These are phyloP conservation scores for Monosporascus sp. DNA, from an alignment of 2,329 filamentous ascomycete genomes.

Conservation along the genomic window DNA sequence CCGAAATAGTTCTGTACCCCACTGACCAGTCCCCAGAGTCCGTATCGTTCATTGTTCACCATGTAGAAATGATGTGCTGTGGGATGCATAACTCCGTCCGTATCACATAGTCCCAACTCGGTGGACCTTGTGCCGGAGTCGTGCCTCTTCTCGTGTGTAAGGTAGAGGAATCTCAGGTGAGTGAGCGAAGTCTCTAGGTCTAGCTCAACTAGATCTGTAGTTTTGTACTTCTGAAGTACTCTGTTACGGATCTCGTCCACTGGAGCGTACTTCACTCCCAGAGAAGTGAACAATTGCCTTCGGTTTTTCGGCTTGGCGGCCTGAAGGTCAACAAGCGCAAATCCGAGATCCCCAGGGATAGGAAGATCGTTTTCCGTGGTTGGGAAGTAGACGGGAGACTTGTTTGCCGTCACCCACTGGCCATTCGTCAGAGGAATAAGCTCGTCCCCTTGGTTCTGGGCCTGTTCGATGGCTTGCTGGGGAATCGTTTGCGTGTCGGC, in stretches of 20 bases:
- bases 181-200: background rate
- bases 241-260: background rate
- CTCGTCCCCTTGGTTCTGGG: constrained; percentile 75
- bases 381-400: background rate
- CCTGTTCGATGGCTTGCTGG: constrained; percentile 77
- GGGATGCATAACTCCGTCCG: background rate
- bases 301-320: background rate
- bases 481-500: constrained; percentile 73
- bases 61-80: background rate
- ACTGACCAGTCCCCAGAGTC: background rate
- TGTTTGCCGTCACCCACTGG: constrained; percentile 7
- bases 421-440: constrained; percentile 14
- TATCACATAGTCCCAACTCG: background rate
- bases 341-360: background rate
- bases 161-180: background rate
- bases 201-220: too few species aligned
- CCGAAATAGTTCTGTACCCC: background rate
- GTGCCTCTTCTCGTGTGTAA: background rate
- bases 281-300: background rate
- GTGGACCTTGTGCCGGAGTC: too few species aligned
- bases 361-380: background rate
- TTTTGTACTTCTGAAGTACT: background rate
- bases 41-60: background rate
- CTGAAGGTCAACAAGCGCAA: background rate
- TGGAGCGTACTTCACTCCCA: background rate